Conservation (phyloP, 768 basidiomycete genomes). For the Roridomyces roridus region DNA sequence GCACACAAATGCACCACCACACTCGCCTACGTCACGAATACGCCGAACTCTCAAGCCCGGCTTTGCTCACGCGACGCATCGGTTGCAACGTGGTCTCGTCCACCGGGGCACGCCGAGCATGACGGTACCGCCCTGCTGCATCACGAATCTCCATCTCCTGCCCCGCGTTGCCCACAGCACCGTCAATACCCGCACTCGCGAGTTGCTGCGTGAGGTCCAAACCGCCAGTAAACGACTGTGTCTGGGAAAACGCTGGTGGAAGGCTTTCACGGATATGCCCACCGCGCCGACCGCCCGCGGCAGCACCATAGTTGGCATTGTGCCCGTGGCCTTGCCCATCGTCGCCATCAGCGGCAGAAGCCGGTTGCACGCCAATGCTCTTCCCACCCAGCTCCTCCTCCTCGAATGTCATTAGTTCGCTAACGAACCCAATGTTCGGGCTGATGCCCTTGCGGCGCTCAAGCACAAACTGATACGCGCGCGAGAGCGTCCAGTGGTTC, state of each 20-base stretch:
- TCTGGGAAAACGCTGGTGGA: slow-evolving; percentile 55
- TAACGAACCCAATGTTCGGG: slow-evolving; percentile 97
- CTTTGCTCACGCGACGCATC: slow-evolving; percentile 89
- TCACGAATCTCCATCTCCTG: slow-evolving; percentile 93
- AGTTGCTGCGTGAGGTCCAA: slow-evolving; percentile 20
- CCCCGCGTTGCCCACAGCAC: slow-evolving; percentile 67
- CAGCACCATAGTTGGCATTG: slow-evolving; percentile 47
- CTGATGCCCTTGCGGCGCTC: slow-evolving; percentile 94
- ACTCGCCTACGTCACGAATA: slow-evolving; percentile 26
- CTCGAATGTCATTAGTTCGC: slow-evolving; percentile 96
- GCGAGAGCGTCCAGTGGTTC: slow-evolving; percentile 94
- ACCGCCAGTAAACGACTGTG: slow-evolving; percentile 29
- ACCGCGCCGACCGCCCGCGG: slow-evolving; percentile 56
- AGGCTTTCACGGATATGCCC: slow-evolving; percentile 79
- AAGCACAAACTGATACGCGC: slow-evolving; percentile 90
- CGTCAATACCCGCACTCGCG: slow-evolving; percentile 42
- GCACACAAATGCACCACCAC: too few relatives aligned
- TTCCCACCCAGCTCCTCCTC: slow-evolving; percentile 86
- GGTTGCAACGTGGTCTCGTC: slow-evolving; percentile 90
- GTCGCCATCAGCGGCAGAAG: slow-evolving; percentile 30
- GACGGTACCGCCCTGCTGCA: slow-evolving; percentile 82
- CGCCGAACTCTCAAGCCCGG: slow-evolving; percentile 80
- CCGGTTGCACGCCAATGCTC: slow-evolving; percentile 67
- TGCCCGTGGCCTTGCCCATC: slow-evolving; percentile 29
- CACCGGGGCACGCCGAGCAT: slow-evolving; percentile 86